Evolutionary conservation across 1,139 yeast species (phyloP).

Genomic region (Insectozyma bohioensis): DNA sequence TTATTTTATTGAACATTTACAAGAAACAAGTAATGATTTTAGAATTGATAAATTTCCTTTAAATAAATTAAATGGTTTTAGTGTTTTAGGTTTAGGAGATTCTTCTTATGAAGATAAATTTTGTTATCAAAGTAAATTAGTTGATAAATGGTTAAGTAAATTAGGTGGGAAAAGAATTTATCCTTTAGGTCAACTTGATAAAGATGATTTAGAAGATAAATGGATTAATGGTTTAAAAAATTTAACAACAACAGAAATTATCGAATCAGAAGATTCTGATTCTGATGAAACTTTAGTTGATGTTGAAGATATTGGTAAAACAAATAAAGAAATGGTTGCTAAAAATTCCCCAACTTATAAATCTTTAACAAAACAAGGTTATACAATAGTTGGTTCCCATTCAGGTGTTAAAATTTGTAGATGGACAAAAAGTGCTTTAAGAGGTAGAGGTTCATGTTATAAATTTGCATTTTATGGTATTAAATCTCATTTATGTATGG

Average conservation of each 20-base stretch:
- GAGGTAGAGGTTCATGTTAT: conserved; percentile 95
- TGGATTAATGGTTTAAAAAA: conserved; percentile 45
- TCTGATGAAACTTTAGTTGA: conserved; percentile 61
- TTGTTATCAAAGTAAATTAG: conserved; percentile 80
- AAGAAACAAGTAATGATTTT: conserved; percentile 82
- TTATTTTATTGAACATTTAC: conserved; percentile 75
- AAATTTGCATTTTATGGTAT: conserved; percentile 92
- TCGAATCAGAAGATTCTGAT: conserved; percentile 41
- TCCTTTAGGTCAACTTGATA: conserved; percentile 85
- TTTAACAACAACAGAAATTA: conserved; percentile 40
- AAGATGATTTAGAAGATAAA: conserved; percentile 22
- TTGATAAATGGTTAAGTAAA: conserved; percentile 77
- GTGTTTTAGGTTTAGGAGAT: conserved; percentile 88
- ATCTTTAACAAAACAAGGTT: conserved; percentile 88
- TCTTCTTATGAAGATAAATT: conserved; percentile 73
- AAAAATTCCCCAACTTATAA: conserved; percentile 86
- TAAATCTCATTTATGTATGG: conserved; percentile 91
- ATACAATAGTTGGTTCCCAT: conserved; percentile 89
- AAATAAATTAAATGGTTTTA: conserved; percentile 65
- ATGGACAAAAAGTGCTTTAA: conserved; percentile 92
- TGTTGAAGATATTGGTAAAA: conserved; percentile 81
- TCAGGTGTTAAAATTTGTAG: conserved; percentile 95
- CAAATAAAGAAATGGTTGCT: conserved; percentile 84
- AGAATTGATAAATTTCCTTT: conserved; percentile 82
- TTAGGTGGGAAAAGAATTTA: conserved; percentile 82